phyloP scores from a whole-genome alignment of 192 early-diverging fungal genomes.

The Chytriomyces confervae region DNA sequence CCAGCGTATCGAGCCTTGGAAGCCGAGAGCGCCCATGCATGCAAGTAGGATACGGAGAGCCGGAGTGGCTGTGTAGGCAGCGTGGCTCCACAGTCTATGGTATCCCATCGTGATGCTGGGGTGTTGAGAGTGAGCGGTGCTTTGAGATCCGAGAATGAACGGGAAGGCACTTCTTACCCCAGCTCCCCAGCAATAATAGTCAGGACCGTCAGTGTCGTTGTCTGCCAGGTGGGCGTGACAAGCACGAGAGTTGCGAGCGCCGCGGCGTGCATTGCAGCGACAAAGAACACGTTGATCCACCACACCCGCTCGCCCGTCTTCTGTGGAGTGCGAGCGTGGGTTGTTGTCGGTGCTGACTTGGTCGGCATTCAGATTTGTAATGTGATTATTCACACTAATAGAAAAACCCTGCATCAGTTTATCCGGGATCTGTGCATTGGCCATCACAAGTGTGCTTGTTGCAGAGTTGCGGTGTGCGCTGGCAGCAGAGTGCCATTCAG shows the following conservation, averaged over 20 bases:
- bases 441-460: no score
- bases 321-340: no score
- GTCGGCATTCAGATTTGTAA: no score
- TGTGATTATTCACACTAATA: no score
- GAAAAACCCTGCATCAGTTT: no score
- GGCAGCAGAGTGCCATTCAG: no score
- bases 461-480: no score
- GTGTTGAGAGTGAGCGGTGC: conserved; percentile 1
- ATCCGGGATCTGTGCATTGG: no score
- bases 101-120: conserved; percentile 55
- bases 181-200: conserved; percentile 28
- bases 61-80: conserved; percentile 37
- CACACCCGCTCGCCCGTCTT: conserved; percentile 26
- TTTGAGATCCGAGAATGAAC: not conserved
- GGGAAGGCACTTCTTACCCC: conserved; percentile 22
- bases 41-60: conserved; percentile 36
- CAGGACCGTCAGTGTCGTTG: conserved; percentile 4
- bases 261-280: conserved; percentile 22
- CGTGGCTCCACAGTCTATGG: conserved; percentile 50
- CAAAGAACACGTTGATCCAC: conserved; percentile 44
- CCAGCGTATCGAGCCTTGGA: conserved; percentile 53
- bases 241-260: conserved; percentile 24
- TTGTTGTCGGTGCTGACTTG: no score
- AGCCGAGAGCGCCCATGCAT: conserved; percentile 42
- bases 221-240: conserved; percentile 36